Evolutionary conservation across 805 yeast genomes (phyloP), one percentile per base, ranked within the genome.

Genomic region (Pichia cabralensis): DNA sequence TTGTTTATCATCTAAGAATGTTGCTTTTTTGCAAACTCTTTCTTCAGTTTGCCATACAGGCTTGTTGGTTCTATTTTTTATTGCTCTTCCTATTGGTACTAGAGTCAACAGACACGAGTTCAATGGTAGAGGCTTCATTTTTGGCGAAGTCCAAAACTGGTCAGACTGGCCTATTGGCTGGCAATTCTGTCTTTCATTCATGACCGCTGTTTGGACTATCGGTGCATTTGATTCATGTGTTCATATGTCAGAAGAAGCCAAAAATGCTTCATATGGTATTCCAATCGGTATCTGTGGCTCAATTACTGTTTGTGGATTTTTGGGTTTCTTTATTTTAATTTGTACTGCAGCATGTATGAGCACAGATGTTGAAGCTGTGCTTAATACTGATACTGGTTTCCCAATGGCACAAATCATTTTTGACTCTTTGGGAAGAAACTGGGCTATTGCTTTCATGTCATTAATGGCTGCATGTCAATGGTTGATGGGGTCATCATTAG

Each of bases 121-220:
- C 44, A 70, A 69, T 43, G 51, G 60, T 22, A 76, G 69, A 8
- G 36, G 46, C 3, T 74, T 58, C 44, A 74, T 76, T n/a, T 76
- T 75, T 52, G 72, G 74, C 13, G 52, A 63, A 25, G 60, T 64
- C 33, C 58, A 64, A 19, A 72, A 73, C 45, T 52, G 50, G 25
- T 61, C 76, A 25, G 65, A 62, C 25, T 76, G 80, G 74, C 64
- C 72, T 13, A 55, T 50, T 27, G 82, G 80, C 26, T 73, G 76
- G 72, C 63, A 70, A 25, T 69, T 61, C 48, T 52, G 65, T 36
- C 23, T 48, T 13, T 39, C 48, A 6, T 54, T 73, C 42, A 65
- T 74, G 72, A 76, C 82, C 1, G 71, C 76, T 1, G 67, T 76
- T 33, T 78, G 86, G 85, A 75, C 82, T 12, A 76, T 78, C 49